A percentile compares a stretch with the other conserved stretches of the same genome.
Conservation (phyloP, 805 yeast genomes). For the Ascoidea tarda region DNA sequence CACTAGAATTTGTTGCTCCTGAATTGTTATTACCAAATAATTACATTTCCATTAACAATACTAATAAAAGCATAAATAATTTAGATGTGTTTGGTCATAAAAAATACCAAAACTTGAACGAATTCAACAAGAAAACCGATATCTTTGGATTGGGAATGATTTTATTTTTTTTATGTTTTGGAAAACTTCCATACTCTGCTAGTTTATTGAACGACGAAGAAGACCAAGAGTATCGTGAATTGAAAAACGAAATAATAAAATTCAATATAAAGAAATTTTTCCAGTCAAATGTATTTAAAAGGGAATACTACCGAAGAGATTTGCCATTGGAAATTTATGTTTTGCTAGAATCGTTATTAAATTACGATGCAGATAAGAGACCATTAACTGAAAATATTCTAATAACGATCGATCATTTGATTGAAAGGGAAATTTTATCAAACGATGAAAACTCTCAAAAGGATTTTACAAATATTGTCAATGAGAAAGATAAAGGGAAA, state of each 20-base stretch:
- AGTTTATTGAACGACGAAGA: constrained; percentile 7
- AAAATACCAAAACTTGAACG: constrained; percentile 20
- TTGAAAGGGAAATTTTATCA: neutral
- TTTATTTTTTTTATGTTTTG: constrained; percentile 61
- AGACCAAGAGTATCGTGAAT: constrained; percentile 16
- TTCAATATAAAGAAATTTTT: constrained; percentile 14
- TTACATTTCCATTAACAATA: neutral
- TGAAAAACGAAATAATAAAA: constrained; percentile 21
- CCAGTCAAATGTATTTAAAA: constrained; percentile 8
- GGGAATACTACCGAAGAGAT: constrained; percentile 16
- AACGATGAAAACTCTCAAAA: no score
- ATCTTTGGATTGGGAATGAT: constrained; percentile 77
- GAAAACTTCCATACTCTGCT: constrained; percentile 44
- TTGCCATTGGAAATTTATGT: constrained; percentile 18
- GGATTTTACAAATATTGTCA: no score
- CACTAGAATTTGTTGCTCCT: constrained; percentile 81
- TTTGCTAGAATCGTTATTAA: constrained; percentile 25
- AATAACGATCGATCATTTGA: constrained; percentile 12
- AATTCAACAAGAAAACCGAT: constrained; percentile 64
- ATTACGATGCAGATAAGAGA: constrained; percentile 22
- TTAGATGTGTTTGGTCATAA: constrained; percentile 12
- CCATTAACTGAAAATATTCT: constrained; percentile 29
- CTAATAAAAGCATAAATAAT: constrained; percentile 1
- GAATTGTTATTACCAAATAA: constrained; percentile 36
- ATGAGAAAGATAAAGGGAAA: no score